Evolutionary conservation across 345 rosid species (phyloP).

Genomic region (Eucalyptus pauciflora): DNA sequence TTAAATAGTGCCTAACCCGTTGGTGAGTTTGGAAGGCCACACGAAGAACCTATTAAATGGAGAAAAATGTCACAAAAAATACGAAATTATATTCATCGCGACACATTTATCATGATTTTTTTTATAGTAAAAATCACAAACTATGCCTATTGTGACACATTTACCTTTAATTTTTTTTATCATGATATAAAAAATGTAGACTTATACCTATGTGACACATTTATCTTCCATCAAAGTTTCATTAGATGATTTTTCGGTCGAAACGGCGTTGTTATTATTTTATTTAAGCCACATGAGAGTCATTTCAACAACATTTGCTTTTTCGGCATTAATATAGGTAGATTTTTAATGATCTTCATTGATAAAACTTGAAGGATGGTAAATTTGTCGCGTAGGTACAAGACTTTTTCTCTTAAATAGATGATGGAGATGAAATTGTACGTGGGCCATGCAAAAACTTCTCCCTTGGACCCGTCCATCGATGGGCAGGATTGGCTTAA

Average conservation of each 20-base stretch:
- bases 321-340: background rate
- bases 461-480: background rate
- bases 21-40: background rate
- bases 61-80: too few species aligned
- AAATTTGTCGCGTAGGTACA: accelerated
- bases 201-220: accelerated
- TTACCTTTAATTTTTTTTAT: too few species aligned
- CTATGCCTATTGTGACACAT: background rate
- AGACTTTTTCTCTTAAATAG: background rate
- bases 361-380: background rate
- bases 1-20: too few species aligned
- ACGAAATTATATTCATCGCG: too few species aligned
- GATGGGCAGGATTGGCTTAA: background rate
- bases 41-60: background rate
- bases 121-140: too few species aligned
- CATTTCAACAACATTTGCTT: background rate
- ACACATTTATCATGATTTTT: too few species aligned
- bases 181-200: too few species aligned
- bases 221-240: background rate
- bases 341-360: too few species aligned
- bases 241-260: background rate
- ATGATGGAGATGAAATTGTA: background rate
- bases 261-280: too few species aligned
- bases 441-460: background rate
- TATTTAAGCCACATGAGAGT: background rate